Base-by-base conservation (phyloP, 1,284 basidiomycete genomes). In the Gomphus sp. region DNA sequence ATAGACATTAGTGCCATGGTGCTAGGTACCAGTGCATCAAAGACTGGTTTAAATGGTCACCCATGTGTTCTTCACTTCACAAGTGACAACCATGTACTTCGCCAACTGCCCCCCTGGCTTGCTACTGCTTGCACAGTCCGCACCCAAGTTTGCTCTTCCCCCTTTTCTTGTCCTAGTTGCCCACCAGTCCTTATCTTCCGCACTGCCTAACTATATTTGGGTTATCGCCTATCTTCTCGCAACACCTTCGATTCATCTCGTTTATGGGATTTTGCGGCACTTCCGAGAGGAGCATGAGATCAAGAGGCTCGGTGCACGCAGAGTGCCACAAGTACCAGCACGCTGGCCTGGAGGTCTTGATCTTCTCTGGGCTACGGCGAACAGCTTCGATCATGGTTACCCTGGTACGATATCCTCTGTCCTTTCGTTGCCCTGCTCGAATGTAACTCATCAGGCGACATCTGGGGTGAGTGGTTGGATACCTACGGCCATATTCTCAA, bases 351-450 rank as follows among this genome's bases (percentile, higher is more conserved):
- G 50, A 12, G 54, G 41, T 3, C 31, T 58, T 25, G 49, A 52
- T 36, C 18, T 34, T 12, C 22, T 58, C 9, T 45, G 18, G 12
- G 11, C 36, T 6, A 25, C 28, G 12, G n/a, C 53, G 16, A 58
- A 45, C 18, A 53, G 50, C 34, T 52, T 52, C 28, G 18, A 43
- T 28, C 18, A 58, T 8, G 57, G 57, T 10, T 45, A 58, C 50
- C 28, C 52, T 34, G 57, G 57, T 53, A 52, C 25, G 52, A 7
- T 34, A n/a, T 37, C 52, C 3, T 50, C 33, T 12, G 1, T 34
- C 16, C 18, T 37, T 0, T 14, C 25, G 25, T 8, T 16, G 12
- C 4, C 18, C 6, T 16, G 5, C 12, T 37, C 37, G 3, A 39
- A 39, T 41, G 34, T 12, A 16, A 18, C 14, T 22, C 39, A 43